These are phyloP conservation scores for Fusarium brevicatenulatum DNA, from an alignment of 2,329 filamentous ascomycete genomes.

Conservation along the genomic window DNA sequence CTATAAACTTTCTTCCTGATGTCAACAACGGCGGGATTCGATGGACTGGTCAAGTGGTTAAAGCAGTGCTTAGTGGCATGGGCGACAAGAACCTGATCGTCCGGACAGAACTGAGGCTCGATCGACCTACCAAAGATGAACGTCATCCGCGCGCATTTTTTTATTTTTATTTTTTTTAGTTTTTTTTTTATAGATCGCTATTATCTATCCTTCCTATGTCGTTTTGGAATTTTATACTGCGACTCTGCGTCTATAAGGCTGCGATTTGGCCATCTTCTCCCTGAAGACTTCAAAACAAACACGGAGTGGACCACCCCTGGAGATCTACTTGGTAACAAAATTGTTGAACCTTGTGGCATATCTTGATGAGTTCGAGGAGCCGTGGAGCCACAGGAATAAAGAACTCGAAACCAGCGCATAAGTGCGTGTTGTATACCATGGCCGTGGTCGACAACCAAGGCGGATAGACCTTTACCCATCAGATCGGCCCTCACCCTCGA, in stretches of 20 bases:
- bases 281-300: not conserved
- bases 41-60: not conserved
- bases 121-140: not conserved
- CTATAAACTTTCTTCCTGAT: not conserved
- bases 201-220: no score
- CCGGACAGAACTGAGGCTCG: not conserved
- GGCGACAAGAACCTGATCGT: not conserved
- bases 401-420: not conserved
- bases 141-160: not conserved
- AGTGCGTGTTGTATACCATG: not conserved
- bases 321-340: not conserved
- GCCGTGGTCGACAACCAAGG: not conserved
- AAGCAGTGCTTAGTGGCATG: not conserved
- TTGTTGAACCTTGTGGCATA: not conserved
- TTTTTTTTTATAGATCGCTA: no score
- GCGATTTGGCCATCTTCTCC: not conserved
- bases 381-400: not conserved
- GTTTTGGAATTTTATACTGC: not conserved
- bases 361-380: not conserved
- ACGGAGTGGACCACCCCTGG: no score
- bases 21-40: not conserved
- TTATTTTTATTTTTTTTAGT: not conserved
- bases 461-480: not conserved
- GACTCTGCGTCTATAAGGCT: not conserved
- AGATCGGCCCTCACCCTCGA: not conserved